A percentile compares a stretch with the other conserved stretches of the same genome.
Evolutionary conservation across 1,139 yeast species (phyloP).

Genomic region (Kodamaea fungicola): DNA sequence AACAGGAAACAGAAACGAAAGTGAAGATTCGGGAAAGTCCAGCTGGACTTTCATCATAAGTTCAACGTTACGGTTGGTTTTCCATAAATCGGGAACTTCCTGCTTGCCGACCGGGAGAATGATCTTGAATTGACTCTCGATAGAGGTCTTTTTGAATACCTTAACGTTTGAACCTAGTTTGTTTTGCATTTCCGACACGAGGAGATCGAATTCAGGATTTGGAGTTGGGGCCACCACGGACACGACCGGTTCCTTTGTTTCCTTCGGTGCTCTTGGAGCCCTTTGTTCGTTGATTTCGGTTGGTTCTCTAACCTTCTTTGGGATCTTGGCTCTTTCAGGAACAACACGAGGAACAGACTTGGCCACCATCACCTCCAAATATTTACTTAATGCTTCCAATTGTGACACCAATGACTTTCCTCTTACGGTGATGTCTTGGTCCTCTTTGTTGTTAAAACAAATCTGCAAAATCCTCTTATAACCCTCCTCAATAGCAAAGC

Average conservation of each 20-base stretch:
- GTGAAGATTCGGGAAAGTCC: conserved; percentile 13
- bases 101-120: conserved; percentile 17
- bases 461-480: conserved; percentile 48
- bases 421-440: conserved; percentile 31
- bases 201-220: conserved; percentile 11
- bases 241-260: not conserved
- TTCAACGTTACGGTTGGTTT: conserved; percentile 11
- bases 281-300: not conserved
- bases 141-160: conserved; percentile 22
- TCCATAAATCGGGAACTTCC: conserved; percentile 14
- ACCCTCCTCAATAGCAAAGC: conserved; percentile 64
- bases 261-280: not conserved
- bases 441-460: conserved; percentile 23
- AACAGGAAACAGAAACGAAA: conserved; percentile 19
- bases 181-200: conserved; percentile 21
- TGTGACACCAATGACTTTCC: conserved; percentile 51
- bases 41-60: conserved; percentile 16
- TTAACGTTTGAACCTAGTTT: conserved; percentile 23
- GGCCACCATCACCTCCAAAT: conserved; percentile 51
- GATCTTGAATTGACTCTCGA: conserved; percentile 19
- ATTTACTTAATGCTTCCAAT: conserved; percentile 52
- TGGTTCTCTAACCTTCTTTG: not conserved
- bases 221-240: conserved; percentile 1
- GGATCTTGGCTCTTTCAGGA: not conserved
- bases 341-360: not conserved